Evolutionary conservation across 2,329 filamentous ascomycete species (phyloP), one percentile per base, ranked within the genome.

Genomic region (Trichoderma simmonsii): DNA sequence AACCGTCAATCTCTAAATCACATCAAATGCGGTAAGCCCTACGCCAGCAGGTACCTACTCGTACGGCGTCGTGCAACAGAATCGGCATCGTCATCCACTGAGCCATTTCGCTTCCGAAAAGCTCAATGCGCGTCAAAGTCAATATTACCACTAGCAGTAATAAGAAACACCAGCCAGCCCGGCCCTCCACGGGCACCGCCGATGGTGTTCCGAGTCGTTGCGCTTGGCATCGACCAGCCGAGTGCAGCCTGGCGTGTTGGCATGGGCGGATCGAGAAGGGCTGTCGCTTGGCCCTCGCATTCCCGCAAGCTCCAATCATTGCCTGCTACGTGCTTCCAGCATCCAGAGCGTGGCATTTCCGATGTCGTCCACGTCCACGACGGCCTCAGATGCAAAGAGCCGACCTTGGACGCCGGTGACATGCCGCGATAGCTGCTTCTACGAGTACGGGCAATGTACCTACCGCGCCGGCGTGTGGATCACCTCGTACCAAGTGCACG

Each of bases 181-280:
- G 24, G 56, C n/a, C 34, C 24, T 54, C 28, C 39, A 28, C 54
- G 43, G 39, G 66, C 57, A 61, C 34, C 34, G 57, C 56, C 39
- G 26, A 61, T 51, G 56, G 36, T 43, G 65, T 32, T 48, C 65
- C 56, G 36, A 59, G 34, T 43, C 51, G 51, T 39, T 48, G 57
- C 57, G 28, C 65, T 68, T 68, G 66, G 66, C 66, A 70, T 62
- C 39, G 57, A 48, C 66, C 66, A n/a, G 39, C 56, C 57, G 57
- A 36, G 57, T 36, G 66, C 66, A 62, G 56, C 64, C 21, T 56
- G 48, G 48, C 54, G 34, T 43, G 54, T 7, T 59, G 54, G 32
- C 65, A 59, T 60, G 26, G 14, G 43, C 28, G 66, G 32, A 30
- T 61, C 57, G 21, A 69, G n/a, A n/a, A 51, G 26, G 7, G 26